Evolutionary conservation across 2,329 filamentous ascomycete species (phyloP).

Genomic region (Fusarium heterosporum): DNA sequence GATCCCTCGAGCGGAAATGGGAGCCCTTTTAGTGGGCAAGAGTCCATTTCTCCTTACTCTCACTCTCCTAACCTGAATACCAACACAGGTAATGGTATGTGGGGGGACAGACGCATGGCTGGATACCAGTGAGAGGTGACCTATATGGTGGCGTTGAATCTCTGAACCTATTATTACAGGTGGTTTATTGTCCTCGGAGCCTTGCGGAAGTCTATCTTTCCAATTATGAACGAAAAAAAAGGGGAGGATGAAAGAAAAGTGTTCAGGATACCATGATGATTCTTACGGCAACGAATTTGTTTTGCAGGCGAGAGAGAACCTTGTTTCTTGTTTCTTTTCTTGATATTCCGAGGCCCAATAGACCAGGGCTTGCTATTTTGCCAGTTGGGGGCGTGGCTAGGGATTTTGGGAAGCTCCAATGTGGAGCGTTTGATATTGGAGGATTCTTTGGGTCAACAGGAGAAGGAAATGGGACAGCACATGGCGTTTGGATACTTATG

Average conservation of each 20-base stretch:
- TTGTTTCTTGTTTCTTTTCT: conserved; percentile 27
- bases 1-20: conserved; percentile 50
- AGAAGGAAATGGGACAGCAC: conserved; percentile 11
- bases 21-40: conserved; percentile 54
- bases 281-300: conserved; percentile 31
- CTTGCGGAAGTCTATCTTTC: neutral
- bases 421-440: conserved; percentile 29
- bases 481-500: conserved; percentile 37
- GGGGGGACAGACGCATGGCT: conserved; percentile 36
- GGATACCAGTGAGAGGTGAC: conserved; percentile 23
- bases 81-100: conserved; percentile 37
- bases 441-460: conserved; percentile 18
- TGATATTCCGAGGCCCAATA: conserved; percentile 19
- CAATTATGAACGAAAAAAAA: conserved; percentile 14
- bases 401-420: conserved; percentile 8
- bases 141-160: neutral
- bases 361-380: conserved; percentile 23
- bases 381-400: neutral
- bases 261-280: conserved; percentile 40
- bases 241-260: conserved; percentile 14
- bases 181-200: neutral
- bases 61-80: conserved; percentile 51
- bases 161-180: conserved; percentile 4
- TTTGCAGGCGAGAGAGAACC: conserved; percentile 13
- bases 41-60: conserved; percentile 51